phyloP scores from a whole-genome alignment of 2,329 filamentous ascomycete species.

The Venturia aucupariae region DNA sequence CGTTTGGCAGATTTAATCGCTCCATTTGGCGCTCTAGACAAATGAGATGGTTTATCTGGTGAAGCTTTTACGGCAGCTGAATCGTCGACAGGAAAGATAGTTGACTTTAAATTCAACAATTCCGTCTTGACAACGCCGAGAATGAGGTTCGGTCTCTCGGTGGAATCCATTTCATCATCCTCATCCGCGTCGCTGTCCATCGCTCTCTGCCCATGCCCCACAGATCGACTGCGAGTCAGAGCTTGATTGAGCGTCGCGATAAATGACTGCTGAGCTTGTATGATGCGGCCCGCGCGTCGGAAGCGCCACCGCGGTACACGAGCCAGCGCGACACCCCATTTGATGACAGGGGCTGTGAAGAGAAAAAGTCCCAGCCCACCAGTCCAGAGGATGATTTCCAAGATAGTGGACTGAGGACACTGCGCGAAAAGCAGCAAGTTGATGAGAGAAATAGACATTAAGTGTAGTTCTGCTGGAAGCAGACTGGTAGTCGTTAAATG shows the following conservation, averaged over 20 bases:
- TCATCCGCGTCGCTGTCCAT: conserved; percentile 41
- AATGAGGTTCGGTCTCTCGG: conserved; percentile 20
- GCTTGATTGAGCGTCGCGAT: conserved; percentile 27
- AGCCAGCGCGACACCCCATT: conserved; percentile 77
- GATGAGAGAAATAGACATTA: conserved; percentile 74
- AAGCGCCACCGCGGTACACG: conserved; percentile 90
- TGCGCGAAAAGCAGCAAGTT: conserved; percentile 68
- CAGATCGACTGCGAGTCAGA: conserved; percentile 23
- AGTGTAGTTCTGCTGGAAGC: conserved; percentile 74
- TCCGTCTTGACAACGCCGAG: conserved; percentile 23
- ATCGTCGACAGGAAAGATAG: conserved; percentile 16
- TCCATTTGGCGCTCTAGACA: background rate
- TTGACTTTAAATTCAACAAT: conserved; percentile 20
- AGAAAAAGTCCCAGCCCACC: conserved; percentile 70
- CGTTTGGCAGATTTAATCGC: background rate
- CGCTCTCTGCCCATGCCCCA: conserved; percentile 19
- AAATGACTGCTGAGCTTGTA: conserved; percentile 35
- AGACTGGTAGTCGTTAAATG: conserved; percentile 84
- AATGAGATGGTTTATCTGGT: conserved; percentile 9
- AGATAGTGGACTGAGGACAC: conserved; percentile 45
- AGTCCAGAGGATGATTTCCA: conserved; percentile 37
- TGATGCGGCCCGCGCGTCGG: conserved; percentile 43
- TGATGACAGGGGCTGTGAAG: conserved; percentile 62
- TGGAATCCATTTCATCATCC: conserved; percentile 21
- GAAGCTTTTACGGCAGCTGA: conserved; percentile 24